Conservation (phyloP, 1,284 basidiomycete genomes). For the Laetiporus sulphureus region DNA sequence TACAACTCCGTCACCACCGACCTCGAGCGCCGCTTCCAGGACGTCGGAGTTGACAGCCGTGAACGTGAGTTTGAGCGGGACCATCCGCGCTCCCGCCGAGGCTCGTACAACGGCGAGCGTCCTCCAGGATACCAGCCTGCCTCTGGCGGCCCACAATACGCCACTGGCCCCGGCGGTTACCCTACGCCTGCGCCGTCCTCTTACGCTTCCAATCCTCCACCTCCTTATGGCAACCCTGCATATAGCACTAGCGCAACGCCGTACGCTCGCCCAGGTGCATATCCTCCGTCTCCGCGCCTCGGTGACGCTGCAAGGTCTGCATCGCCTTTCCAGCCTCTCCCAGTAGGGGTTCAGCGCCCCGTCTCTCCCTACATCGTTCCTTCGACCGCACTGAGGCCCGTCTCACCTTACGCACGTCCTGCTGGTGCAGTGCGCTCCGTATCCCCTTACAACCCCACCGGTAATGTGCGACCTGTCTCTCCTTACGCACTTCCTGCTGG, state of each 20-base stretch:
- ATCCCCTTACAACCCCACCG: constrained; percentile 19
- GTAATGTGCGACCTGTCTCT: constrained; percentile 11
- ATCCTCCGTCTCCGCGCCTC: constrained; percentile 18
- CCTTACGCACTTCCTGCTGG: constrained; percentile 12
- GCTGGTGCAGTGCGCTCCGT: constrained; percentile 14
- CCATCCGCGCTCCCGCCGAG: constrained; percentile 18
- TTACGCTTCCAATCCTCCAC: background rate
- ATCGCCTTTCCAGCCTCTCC: no score
- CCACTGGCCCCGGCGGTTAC: constrained; percentile 11
- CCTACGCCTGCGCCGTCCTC: constrained; percentile 5
- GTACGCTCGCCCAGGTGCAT: background rate
- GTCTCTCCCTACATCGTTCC: no score
- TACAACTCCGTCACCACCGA: constrained; percentile 19
- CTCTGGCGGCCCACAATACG: constrained; percentile 9
- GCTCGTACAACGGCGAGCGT: constrained; percentile 21
- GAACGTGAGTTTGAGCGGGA: constrained; percentile 23
- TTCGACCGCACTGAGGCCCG: constrained; percentile 13
- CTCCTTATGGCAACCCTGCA: background rate
- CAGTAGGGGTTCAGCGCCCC: no score
- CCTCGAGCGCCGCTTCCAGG: constrained; percentile 26
- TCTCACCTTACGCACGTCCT: constrained; percentile 18
- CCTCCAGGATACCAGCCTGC: constrained; percentile 19
- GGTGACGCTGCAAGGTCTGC: constrained; percentile 12
- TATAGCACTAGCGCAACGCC: background rate
- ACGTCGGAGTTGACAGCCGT: constrained; percentile 23